Evolutionary conservation across 371 early-diverging fungal genomes (phyloP).

Genomic region (Mortierella sp.): DNA sequence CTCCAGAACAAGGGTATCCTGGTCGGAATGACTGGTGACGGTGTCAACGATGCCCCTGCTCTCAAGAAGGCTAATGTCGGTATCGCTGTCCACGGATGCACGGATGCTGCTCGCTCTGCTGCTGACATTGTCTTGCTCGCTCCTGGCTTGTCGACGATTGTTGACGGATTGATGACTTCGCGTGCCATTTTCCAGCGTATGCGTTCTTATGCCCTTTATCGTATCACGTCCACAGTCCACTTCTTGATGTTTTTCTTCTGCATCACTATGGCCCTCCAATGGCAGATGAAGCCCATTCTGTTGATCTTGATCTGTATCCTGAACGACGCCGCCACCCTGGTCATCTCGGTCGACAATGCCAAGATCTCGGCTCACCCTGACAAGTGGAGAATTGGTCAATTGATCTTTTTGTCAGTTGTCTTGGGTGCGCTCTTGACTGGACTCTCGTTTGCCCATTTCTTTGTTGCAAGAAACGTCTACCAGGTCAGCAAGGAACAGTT

Average conservation of each 20-base stretch:
- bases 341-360: slow-evolving; percentile 87
- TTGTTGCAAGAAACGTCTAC: slow-evolving; percentile 48
- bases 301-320: slow-evolving; percentile 81
- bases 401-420: slow-evolving; percentile 73
- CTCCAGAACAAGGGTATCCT: slow-evolving; percentile 74
- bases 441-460: slow-evolving; percentile 81
- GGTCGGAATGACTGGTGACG: slow-evolving; percentile 92
- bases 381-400: slow-evolving; percentile 89
- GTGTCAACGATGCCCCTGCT: slow-evolving; percentile 94
- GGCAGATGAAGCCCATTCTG: slow-evolving; percentile 73
- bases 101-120: slow-evolving; percentile 91
- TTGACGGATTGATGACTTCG: slow-evolving; percentile 81
- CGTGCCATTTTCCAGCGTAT: slow-evolving; percentile 92
- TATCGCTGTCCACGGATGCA: slow-evolving; percentile 85
- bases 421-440: slow-evolving; percentile 72
- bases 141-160: slow-evolving; percentile 85
- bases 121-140: slow-evolving; percentile 90
- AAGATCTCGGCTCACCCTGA: slow-evolving; percentile 80
- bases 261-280: slow-evolving; percentile 72
- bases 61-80: slow-evolving; percentile 82
- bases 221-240: slow-evolving; percentile 89
- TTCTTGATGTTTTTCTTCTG: slow-evolving; percentile 90
- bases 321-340: slow-evolving; percentile 89
- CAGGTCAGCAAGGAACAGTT: slow-evolving; percentile 39
- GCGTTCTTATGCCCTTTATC: slow-evolving; percentile 88